Base-by-base conservation (phyloP, 2,329 filamentous ascomycete genomes). In the Colletotrichum gigasporum region DNA sequence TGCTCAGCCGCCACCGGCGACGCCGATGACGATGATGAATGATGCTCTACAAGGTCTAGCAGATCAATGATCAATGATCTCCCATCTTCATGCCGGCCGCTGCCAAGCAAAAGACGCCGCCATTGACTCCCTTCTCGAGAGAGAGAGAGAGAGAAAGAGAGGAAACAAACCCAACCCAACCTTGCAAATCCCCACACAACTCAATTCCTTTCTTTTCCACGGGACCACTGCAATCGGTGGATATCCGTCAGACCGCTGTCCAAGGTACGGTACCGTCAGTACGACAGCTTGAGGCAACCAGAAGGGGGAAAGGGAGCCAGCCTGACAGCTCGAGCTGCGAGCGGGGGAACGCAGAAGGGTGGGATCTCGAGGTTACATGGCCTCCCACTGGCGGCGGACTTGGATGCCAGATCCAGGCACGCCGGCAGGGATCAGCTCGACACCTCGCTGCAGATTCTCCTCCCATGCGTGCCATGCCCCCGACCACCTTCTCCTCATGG, bases 321-420 rank as follows among this genome's bases (percentile, higher is more conserved):
- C 28, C 47, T 22, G 16, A 11, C 30, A 42, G n/a, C 24, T 50
- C 14, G 34, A 30, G 39, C 47, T 48, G n/a, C 22, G 56, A 41
- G 56, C 56, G 61, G 61, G 58, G 48, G 30, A 24, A 8, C n/a
- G 50, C 3, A 20, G 20, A 24, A 30, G 45, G n/a, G 53, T 50
- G 54, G 48, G 26, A 45, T 54, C 24, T 64, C 35, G n/a, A 55
- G 26, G 62, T 64, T 50, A 60, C 62, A 64, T 64, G 41, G 42
- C 56, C 42, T 28, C 42, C 10, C 42, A 62, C 62, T 62, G 56
- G 62, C 42, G 57, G 56, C 62, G 62, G 62, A 65, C 50, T 9
- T 50, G 42, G 8, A 50, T 62, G 57, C 56, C 62, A 39, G 62
- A 65, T 65, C 28, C 50, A 65, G 62, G 57, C 58, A 51, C 28